Percentiles rank a stretch among this genome's conserved stretches.
Evolutionary conservation across 2,329 filamentous ascomycete genomes (phyloP).

Genomic region (Purpureocillium takamizusanense): DNA sequence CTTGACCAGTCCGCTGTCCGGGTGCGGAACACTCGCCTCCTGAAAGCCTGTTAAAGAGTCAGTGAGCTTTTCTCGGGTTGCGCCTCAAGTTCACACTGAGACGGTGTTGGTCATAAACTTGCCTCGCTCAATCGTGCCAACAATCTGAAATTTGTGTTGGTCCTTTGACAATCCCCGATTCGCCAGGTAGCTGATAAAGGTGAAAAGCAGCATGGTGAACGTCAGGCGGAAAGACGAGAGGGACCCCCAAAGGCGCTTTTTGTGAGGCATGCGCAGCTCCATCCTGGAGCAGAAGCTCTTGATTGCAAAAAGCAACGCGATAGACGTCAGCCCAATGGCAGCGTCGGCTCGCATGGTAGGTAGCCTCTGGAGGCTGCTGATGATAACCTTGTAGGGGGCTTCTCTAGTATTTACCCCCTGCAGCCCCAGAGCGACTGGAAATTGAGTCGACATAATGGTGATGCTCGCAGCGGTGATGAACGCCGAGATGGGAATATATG

Average conservation of each 20-base stretch:
- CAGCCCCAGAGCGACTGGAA: conserved; percentile 34
- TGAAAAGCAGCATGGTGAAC: conserved; percentile 69
- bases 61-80: too few relatives aligned
- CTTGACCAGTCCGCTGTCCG: conserved; percentile 46
- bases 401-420: conserved; percentile 33
- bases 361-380: conserved; percentile 30
- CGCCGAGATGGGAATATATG: conserved; percentile 38
- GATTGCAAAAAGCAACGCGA: conserved; percentile 58
- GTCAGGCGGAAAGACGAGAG: conserved; percentile 64
- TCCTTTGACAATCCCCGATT: conserved; percentile 43
- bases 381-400: conserved; percentile 34
- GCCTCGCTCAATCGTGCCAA: conserved; percentile 58
- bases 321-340: conserved; percentile 60
- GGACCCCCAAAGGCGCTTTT: conserved; percentile 61
- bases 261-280: conserved; percentile 50
- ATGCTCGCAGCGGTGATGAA: conserved; percentile 43
- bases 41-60: conserved; percentile 43
- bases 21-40: conserved; percentile 48
- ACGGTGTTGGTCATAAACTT: too few relatives aligned
- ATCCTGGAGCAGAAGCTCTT: conserved; percentile 50
- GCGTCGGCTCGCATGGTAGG: conserved; percentile 50
- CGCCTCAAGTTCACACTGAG: too few relatives aligned
- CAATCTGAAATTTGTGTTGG: conserved; percentile 48
- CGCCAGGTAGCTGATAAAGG: conserved; percentile 60
- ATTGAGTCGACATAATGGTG: conserved; percentile 39